Evolutionary conservation across 2,329 filamentous ascomycete genomes (phyloP).

Genomic region (Stagonosporopsis vannaccii): DNA sequence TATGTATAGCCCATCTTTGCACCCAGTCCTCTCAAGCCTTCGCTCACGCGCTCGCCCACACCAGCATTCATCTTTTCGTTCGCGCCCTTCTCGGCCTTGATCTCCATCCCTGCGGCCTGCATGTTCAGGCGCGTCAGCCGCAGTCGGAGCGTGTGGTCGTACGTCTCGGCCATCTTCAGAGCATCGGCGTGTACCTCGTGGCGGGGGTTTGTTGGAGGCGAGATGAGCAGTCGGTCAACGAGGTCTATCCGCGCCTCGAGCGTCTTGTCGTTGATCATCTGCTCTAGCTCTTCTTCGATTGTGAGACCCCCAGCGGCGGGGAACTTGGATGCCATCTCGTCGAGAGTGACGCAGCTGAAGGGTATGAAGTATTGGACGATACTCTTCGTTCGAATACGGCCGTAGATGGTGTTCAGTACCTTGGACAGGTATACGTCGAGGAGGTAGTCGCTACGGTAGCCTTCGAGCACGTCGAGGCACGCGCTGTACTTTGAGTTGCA

Average conservation of each 20-base stretch:
- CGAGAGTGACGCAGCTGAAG: slow-evolving; percentile 84
- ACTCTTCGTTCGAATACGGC: slow-evolving; percentile 82
- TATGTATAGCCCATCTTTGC: slow-evolving; percentile 43
- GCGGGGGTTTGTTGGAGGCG: slow-evolving; percentile 71
- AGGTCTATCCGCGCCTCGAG: slow-evolving; percentile 85
- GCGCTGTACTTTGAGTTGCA: slow-evolving; percentile 87
- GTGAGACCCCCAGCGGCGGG: slow-evolving; percentile 56
- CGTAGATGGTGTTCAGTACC: slow-evolving; percentile 75
- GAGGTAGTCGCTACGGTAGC: slow-evolving; percentile 84
- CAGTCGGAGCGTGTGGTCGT: slow-evolving; percentile 77
- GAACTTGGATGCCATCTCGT: slow-evolving; percentile 80
- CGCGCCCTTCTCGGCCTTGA: slow-evolving; percentile 49
- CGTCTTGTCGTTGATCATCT: slow-evolving; percentile 75
- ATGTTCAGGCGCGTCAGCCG: slow-evolving; percentile 81
- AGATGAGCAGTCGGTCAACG: slow-evolving; percentile 79
- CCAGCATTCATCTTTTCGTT: slow-evolving; percentile 22
- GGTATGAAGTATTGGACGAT: slow-evolving; percentile 93
- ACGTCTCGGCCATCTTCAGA: slow-evolving; percentile 71
- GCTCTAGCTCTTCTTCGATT: slow-evolving; percentile 76
- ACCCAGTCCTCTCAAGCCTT: slow-evolving; percentile 38
- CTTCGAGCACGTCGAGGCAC: slow-evolving; percentile 82
- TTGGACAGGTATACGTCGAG: slow-evolving; percentile 85
- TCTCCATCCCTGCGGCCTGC: slow-evolving; percentile 75
- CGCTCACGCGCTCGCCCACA: slow-evolving; percentile 33
- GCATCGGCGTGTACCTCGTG: slow-evolving; percentile 73